A percentile compares a stretch with the other conserved stretches of the same genome.
These are phyloP conservation scores for Ettlia oleoabundans DNA, from an alignment of 139 green algal genomes.

Conservation along the genomic window DNA sequence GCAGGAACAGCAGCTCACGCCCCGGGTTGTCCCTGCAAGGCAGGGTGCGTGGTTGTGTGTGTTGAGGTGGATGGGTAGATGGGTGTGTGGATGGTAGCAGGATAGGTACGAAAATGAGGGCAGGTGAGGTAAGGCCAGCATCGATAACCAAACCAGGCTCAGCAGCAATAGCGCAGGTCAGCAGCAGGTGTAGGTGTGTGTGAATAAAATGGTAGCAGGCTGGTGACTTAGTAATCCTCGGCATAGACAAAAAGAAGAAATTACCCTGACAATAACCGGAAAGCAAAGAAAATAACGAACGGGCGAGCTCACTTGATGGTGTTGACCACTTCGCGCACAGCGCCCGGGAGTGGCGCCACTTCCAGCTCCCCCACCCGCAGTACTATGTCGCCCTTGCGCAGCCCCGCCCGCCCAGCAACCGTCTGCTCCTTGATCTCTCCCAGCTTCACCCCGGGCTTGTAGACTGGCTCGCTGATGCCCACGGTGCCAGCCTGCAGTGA, in stretches of 20 bases:
- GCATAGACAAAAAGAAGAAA: no score
- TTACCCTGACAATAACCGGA: not conserved
- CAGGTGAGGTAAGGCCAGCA: no score
- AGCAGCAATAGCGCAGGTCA: no score
- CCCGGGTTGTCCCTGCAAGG: slow-evolving; percentile 47
- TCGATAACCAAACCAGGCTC: no score
- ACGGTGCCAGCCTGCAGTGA: slow-evolving; percentile 70
- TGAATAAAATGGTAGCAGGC: no score
- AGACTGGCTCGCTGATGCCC: slow-evolving; percentile 69
- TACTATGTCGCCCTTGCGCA: slow-evolving; percentile 80
- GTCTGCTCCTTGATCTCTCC: slow-evolving; percentile 60
- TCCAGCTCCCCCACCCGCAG: slow-evolving; percentile 61
- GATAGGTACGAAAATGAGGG: not conserved
- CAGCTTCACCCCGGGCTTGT: slow-evolving; percentile 80
- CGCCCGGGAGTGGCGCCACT: slow-evolving; percentile 41
- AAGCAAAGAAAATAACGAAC: not conserved
- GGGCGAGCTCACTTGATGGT: slow-evolving; percentile 58
- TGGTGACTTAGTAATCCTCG: not conserved
- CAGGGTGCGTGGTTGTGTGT: no score
- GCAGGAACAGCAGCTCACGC: slow-evolving; percentile 36
- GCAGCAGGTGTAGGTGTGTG: no score
- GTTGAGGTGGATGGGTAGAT: not conserved
- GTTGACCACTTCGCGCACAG: slow-evolving; percentile 65
- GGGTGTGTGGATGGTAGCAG: not conserved
- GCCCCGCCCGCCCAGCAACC: slow-evolving; percentile 68